phyloP scores from a whole-genome alignment of 768 basidiomycete genomes.

The Hysterangium stoloniferum region DNA sequence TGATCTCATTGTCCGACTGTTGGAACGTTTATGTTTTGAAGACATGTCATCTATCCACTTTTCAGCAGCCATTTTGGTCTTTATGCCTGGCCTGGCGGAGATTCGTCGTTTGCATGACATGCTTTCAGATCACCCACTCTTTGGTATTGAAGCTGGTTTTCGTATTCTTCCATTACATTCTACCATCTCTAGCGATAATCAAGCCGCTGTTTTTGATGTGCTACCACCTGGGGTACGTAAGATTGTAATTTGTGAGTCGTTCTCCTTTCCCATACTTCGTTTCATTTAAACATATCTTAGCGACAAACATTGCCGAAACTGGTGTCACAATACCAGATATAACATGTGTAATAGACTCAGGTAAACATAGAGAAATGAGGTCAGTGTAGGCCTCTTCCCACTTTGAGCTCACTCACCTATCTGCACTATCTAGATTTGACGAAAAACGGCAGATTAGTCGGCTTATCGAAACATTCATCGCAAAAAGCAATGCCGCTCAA shows the following conservation, averaged over 20 bases:
- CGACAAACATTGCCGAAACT: constrained; percentile 92
- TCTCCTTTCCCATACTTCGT: background rate
- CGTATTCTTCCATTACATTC: constrained; percentile 85
- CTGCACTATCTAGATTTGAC: constrained; percentile 63
- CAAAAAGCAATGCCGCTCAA: constrained; percentile 86
- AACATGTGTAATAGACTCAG: constrained; percentile 91
- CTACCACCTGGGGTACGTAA: constrained; percentile 77
- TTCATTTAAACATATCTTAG: constrained; percentile 28
- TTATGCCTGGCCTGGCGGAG: constrained; percentile 92
- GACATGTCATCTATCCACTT: constrained; percentile 42
- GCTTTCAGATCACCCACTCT: constrained; percentile 63
- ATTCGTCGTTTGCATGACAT: constrained; percentile 84
- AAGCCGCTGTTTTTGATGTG: constrained; percentile 83
- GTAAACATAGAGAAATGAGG: constrained; percentile 93
- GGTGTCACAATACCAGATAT: constrained; percentile 98
- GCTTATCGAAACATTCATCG: constrained; percentile 84
- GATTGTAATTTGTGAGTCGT: constrained; percentile 77
- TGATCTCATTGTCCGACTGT: constrained; percentile 75
- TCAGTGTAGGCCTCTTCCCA: constrained; percentile 20
- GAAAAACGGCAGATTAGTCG: constrained; percentile 95
- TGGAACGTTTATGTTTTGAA: constrained; percentile 79
- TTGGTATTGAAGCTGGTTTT: constrained; percentile 59
- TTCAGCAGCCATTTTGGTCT: constrained; percentile 80
- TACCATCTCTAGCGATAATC: constrained; percentile 84
- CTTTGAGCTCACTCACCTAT: background rate